Evolutionary conservation across 2,329 filamentous ascomycete genomes (phyloP).

Genomic region (Trichoderma hamatum): DNA sequence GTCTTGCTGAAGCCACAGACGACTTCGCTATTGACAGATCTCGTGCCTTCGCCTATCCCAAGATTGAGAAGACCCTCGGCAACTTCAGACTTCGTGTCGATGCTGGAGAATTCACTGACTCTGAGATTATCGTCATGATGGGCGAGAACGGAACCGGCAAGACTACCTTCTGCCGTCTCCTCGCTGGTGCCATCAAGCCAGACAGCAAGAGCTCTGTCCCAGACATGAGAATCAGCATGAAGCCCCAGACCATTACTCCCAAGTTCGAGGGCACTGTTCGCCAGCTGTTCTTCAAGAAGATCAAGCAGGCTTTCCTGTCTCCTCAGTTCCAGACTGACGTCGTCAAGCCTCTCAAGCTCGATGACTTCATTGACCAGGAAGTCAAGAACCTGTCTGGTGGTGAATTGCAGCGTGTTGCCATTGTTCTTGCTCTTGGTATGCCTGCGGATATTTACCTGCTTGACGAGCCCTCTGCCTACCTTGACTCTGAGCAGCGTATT

Average conservation of each 20-base stretch:
- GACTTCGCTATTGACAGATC: slow-evolving; percentile 84
- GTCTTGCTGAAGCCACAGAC: slow-evolving; percentile 85
- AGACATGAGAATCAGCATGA: slow-evolving; percentile 97
- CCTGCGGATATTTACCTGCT: slow-evolving; percentile 98
- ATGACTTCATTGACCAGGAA: slow-evolving; percentile 99
- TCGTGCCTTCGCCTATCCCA: slow-evolving; percentile 83
- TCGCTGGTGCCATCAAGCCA: slow-evolving; percentile 91
- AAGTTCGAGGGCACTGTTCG: slow-evolving; percentile 97
- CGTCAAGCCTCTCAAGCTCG: slow-evolving; percentile 98
- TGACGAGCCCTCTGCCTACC: slow-evolving; percentile 95
- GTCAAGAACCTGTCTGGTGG: slow-evolving; percentile 98
- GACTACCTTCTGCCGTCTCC: slow-evolving; percentile 96
- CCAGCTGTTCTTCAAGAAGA: slow-evolving; percentile 99
- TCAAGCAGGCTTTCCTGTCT: slow-evolving; percentile 93
- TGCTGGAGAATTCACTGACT: slow-evolving; percentile 87
- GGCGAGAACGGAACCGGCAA: slow-evolving; percentile 99
- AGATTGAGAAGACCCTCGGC: slow-evolving; percentile 91
- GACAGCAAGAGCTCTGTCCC: slow-evolving; percentile 79
- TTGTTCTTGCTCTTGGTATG: slow-evolving; percentile 92
- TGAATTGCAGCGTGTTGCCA: slow-evolving; percentile 98
- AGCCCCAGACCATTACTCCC: slow-evolving; percentile 98
- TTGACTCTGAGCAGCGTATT: slow-evolving; percentile 99
- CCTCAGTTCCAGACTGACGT: slow-evolving; percentile 99
- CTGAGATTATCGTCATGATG: slow-evolving; percentile 99
- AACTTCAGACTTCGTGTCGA: slow-evolving; percentile 85